phyloP scores from a whole-genome alignment of 2,329 filamentous ascomycete species.

The Phoma herbarum region DNA sequence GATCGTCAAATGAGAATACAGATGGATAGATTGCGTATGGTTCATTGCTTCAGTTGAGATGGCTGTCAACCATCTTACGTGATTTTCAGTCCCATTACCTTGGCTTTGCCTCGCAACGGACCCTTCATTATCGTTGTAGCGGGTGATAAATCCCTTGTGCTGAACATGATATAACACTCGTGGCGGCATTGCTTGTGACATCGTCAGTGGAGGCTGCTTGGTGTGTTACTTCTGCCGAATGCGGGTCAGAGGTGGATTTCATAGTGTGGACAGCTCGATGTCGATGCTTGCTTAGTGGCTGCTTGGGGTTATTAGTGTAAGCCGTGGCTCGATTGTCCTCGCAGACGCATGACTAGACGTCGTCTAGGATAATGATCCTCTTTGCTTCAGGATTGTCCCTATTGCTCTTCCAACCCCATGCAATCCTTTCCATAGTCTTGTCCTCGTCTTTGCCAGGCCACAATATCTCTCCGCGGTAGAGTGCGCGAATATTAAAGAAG shows the following conservation, averaged over 20 bases:
- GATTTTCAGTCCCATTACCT: neutral
- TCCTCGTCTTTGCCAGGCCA: constrained; percentile 60
- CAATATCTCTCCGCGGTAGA: constrained; percentile 62
- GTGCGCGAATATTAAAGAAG: constrained; percentile 59
- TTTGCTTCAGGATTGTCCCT: constrained; percentile 27
- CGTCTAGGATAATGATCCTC: constrained; percentile 6
- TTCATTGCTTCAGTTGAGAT: neutral
- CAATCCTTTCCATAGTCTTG: constrained; percentile 38
- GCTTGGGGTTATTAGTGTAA: neutral
- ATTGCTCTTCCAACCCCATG: constrained; percentile 38
- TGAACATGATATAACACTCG: neutral
- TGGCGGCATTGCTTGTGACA: neutral
- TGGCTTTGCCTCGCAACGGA: neutral
- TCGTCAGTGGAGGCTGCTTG: neutral
- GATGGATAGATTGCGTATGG: neutral
- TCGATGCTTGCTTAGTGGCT: neutral
- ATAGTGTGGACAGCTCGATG: neutral
- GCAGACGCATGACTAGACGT: neutral
- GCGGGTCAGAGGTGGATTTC: neutral
- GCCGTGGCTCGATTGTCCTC: neutral
- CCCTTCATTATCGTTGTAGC: neutral
- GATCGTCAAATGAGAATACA: neutral
- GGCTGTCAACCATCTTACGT: neutral
- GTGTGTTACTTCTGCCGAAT: neutral
- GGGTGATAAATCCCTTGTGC: neutral